phyloP scores from a whole-genome alignment of 164 flowering plant species.

The Berberis thunbergii region DNA sequence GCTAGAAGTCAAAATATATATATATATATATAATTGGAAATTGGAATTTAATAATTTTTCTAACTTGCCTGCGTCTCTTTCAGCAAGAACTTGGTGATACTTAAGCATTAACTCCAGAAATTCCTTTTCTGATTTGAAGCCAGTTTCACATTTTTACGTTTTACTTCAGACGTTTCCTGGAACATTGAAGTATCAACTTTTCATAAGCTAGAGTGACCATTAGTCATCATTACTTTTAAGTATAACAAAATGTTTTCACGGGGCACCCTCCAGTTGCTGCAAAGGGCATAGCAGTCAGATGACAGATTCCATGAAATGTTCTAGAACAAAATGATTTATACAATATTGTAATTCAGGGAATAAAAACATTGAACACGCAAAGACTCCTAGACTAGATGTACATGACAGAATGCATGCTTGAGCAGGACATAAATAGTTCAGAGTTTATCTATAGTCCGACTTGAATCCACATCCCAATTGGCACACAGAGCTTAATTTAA shows the following conservation, averaged over 20 bases:
- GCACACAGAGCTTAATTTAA: no score
- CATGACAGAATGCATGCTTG: neutral
- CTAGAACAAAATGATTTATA: neutral
- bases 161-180: constrained; percentile 64
- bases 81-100: constrained; percentile 82
- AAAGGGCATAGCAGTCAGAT: constrained; percentile 8
- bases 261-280: constrained; percentile 31
- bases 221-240: no score
- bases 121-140: constrained; percentile 70
- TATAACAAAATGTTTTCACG: constrained; percentile 10
- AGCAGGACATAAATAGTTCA: no score
- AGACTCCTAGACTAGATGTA: neutral
- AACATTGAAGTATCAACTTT: constrained; percentile 6
- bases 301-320: neutral
- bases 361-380: neutral
- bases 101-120: constrained; percentile 76
- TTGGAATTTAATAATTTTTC: neutral
- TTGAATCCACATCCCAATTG: no score
- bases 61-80: constrained; percentile 75
- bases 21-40: no score
- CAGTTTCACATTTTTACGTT: constrained; percentile 61
- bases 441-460: no score
- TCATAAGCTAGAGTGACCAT: neutral
- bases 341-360: neutral
- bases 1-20: no score